Conservation (phyloP, 202 grass and related monocot species). For the Elaeis oleifera region DNA sequence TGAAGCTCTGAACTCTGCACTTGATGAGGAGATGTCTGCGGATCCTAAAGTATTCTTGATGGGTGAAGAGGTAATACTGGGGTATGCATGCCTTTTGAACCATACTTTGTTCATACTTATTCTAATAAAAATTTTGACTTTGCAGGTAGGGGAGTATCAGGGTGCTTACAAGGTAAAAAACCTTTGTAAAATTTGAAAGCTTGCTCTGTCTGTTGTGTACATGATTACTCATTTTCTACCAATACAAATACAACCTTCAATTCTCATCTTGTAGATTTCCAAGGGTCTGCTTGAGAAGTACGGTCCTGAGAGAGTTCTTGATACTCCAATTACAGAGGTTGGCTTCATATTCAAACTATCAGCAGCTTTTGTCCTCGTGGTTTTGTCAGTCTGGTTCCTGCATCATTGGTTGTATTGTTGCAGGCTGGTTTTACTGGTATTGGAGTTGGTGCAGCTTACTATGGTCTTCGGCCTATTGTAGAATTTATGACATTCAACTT, state of each 20-base stretch:
- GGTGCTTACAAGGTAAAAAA: constrained; percentile 86
- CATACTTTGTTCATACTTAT: not conserved
- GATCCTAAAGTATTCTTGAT: constrained; percentile 95
- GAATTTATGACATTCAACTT: constrained; percentile 99
- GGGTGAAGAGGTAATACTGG: constrained; percentile 76
- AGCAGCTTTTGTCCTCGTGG: not conserved
- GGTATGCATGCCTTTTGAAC: constrained; percentile 1
- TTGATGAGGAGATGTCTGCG: constrained; percentile 97
- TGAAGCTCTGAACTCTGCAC: constrained; percentile 85
- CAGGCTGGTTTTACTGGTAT: constrained; percentile 98
- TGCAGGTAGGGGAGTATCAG: constrained; percentile 94
- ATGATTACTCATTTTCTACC: not conserved
- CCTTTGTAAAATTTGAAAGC: constrained; percentile 7
- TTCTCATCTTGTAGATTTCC: constrained; percentile 57
- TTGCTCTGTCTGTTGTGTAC: constrained; percentile 1
- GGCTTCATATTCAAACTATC: not conserved
- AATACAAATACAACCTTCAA: constrained; percentile 7
- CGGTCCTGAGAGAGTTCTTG: constrained; percentile 98
- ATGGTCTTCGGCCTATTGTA: constrained; percentile 72
- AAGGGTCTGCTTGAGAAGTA: constrained; percentile 97
- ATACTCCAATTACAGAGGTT: constrained; percentile 99
- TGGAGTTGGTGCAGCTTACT: constrained; percentile 89
- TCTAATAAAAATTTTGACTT: constrained; percentile 20
- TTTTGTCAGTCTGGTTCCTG: not conserved
- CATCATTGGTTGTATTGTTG: constrained; percentile 15